Evolutionary conservation across 805 yeast species (phyloP).

Genomic region (Hanseniaspora mollemarum): DNA sequence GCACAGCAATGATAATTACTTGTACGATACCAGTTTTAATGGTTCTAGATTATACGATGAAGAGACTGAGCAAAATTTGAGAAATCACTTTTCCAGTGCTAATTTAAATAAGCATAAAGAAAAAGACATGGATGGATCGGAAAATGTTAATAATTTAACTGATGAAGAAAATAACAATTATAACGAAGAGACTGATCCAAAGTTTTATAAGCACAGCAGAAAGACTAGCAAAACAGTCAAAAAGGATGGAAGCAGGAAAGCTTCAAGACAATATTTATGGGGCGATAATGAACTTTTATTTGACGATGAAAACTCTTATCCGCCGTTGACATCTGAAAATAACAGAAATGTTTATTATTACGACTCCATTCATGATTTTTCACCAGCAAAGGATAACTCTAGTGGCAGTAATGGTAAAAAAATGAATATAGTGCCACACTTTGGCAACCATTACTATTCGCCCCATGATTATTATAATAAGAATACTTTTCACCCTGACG

Average conservation of each 20-base stretch:
- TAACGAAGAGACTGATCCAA: neutral
- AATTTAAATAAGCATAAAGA: neutral
- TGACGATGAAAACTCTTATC: neutral
- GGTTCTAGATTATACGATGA: neutral
- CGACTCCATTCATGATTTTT: conserved; percentile 12
- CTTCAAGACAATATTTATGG: conserved; percentile 3
- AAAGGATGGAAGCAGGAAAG: neutral
- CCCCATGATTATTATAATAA: conserved; percentile 39
- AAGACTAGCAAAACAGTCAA: neutral
- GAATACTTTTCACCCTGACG: neutral
- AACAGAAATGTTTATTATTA: conserved; percentile 5
- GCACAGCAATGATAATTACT: neutral
- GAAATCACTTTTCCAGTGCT: neutral
- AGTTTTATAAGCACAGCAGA: neutral
- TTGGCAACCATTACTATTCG: conserved; percentile 26
- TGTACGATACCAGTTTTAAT: neutral
- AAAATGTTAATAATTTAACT: neutral
- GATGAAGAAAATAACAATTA: neutral
- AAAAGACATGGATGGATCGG: neutral
- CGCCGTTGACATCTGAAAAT: neutral
- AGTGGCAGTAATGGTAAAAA: neutral
- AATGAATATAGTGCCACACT: neutral
- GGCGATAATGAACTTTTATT: conserved; percentile 8
- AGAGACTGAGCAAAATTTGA: neutral
- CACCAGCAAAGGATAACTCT: neutral